Conservation (phyloP, 2,329 filamentous ascomycete genomes). For the Apiospora saccharicola region DNA sequence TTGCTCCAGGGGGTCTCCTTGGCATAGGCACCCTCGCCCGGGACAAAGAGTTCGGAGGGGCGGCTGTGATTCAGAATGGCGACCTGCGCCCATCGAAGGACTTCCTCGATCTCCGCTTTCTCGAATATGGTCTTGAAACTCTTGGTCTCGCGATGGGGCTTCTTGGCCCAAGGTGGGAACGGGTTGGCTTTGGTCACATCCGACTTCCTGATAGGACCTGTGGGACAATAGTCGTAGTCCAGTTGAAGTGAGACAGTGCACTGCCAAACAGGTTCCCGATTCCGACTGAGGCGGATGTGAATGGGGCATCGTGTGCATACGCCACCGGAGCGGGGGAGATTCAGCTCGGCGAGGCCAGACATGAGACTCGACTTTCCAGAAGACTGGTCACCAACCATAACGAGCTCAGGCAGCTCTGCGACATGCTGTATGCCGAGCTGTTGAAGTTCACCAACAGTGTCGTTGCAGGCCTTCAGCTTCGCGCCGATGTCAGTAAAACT, state of each 20-base stretch:
- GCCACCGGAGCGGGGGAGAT: constrained; percentile 59
- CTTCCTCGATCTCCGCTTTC: constrained; percentile 69
- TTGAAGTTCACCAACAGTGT: constrained; percentile 72
- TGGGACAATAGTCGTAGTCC: constrained; percentile 65
- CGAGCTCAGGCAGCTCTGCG: constrained; percentile 77
- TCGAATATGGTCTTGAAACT: constrained; percentile 71
- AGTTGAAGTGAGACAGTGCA: constrained; percentile 72
- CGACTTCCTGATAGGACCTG: constrained; percentile 49
- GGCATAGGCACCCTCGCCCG: constrained; percentile 52
- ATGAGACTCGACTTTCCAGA: constrained; percentile 76
- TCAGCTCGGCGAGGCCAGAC: constrained; percentile 63
- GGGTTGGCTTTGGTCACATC: constrained; percentile 58
- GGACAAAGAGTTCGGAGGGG: constrained; percentile 61
- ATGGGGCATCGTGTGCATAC: constrained; percentile 81
- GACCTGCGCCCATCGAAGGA: constrained; percentile 77
- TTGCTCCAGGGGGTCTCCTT: constrained; percentile 46
- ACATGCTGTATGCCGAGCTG: constrained; percentile 76
- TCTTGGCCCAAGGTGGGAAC: constrained; percentile 71
- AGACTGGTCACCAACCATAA: constrained; percentile 85
- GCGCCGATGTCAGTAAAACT: constrained; percentile 63
- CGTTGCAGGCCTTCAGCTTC: constrained; percentile 70
- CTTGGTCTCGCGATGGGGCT: constrained; percentile 48
- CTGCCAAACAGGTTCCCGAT: constrained; percentile 65
- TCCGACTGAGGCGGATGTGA: constrained; percentile 74
- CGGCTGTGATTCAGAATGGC: constrained; percentile 75